A percentile compares a stretch with the other conserved stretches of the same genome.
Conservation (phyloP, 2,329 filamentous ascomycete species). For the Aspergillus melleus region DNA sequence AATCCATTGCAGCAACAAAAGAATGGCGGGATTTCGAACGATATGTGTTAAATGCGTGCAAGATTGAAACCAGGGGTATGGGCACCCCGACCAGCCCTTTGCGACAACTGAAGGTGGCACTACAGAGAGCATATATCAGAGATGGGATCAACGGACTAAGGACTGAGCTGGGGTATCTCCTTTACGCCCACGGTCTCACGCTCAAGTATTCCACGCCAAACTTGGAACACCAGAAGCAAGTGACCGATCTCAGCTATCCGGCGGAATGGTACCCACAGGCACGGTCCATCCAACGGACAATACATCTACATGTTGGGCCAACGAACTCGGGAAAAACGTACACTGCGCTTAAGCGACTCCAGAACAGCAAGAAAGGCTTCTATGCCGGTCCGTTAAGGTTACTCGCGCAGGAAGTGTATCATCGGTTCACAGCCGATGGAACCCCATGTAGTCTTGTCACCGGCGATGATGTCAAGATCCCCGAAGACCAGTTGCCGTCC, state of each 20-base stretch:
- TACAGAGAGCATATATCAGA: constrained; percentile 62
- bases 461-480: constrained; percentile 80
- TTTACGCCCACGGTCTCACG: constrained; percentile 65
- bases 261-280: constrained; percentile 91
- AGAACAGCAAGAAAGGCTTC: constrained; percentile 72
- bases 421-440: constrained; percentile 77
- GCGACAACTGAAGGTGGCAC: constrained; percentile 29
- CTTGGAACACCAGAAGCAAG: constrained; percentile 59
- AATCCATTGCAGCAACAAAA: constrained; percentile 16
- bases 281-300: constrained; percentile 72
- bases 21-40: constrained; percentile 35
- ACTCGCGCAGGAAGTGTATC: constrained; percentile 91
- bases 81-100: constrained; percentile 20
- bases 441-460: constrained; percentile 78
- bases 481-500: constrained; percentile 55
- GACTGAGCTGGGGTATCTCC: constrained; percentile 65
- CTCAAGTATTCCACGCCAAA: constrained; percentile 58
- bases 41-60: constrained; percentile 31
- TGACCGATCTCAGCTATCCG: constrained; percentile 85
- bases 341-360: constrained; percentile 80
- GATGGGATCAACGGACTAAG: constrained; percentile 53
- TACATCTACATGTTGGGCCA: constrained; percentile 92
- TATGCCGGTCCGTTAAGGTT: constrained; percentile 89
- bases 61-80: constrained; percentile 21
- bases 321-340: constrained; percentile 99